Percentiles rank a stretch among this genome's conserved stretches.
Conservation (phyloP, 768 basidiomycete species). For the Rhizopogon vinicolor region DNA sequence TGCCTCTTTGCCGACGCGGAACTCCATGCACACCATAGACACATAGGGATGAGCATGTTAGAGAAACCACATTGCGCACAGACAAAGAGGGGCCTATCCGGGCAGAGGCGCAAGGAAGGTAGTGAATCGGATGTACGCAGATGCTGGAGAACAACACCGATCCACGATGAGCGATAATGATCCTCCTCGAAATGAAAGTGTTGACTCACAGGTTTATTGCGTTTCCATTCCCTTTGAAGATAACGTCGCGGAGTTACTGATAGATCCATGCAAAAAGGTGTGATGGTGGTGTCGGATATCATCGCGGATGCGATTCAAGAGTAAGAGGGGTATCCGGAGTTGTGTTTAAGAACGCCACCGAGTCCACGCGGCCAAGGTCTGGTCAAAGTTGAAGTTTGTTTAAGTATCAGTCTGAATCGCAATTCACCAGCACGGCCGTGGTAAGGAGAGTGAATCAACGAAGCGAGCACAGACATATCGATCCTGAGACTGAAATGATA, state of each 20-base stretch:
- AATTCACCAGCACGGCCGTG: slow-evolving; percentile 6
- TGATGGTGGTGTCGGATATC: background rate
- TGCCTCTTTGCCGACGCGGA: slow-evolving; percentile 35
- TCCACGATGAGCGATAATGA: slow-evolving; percentile 6
- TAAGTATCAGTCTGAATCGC: slow-evolving; percentile 23
- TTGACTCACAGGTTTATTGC: slow-evolving; percentile 34
- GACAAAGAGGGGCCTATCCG: slow-evolving; percentile 38
- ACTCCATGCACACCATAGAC: slow-evolving; percentile 48
- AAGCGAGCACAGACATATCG: slow-evolving; percentile 15
- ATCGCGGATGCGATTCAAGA: background rate
- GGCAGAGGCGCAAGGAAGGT: slow-evolving; percentile 39
- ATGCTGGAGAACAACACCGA: slow-evolving; percentile 24
- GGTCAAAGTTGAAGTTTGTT: slow-evolving; percentile 14
- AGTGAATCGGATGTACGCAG: slow-evolving; percentile 42
- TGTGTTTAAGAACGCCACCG: background rate
- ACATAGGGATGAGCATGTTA: slow-evolving; percentile 44
- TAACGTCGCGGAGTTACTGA: slow-evolving; percentile 26
- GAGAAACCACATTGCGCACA: slow-evolving; percentile 43
- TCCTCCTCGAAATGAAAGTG: background rate
- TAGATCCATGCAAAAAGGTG: slow-evolving; percentile 12
- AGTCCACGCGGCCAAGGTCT: slow-evolving; percentile 25
- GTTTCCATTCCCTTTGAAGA: slow-evolving; percentile 38
- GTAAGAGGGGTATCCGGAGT: background rate
- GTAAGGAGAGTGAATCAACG: slow-evolving; percentile 8
- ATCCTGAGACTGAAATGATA: slow-evolving; percentile 16